These are phyloP conservation scores for Ormosia emarginata DNA, from an alignment of 306 rosid genomes.

Conservation along the genomic window DNA sequence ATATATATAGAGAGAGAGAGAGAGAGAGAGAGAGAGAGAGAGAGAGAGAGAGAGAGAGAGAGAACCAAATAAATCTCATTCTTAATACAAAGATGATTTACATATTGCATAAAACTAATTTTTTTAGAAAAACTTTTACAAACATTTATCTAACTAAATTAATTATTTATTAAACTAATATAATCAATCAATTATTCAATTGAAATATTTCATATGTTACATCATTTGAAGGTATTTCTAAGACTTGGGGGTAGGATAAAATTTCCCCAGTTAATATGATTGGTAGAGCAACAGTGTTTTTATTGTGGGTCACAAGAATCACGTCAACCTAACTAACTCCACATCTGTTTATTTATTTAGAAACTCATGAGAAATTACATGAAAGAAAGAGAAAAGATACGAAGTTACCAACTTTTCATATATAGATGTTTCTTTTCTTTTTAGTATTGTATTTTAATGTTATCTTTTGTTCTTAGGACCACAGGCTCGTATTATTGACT, in stretches of 20 bases:
- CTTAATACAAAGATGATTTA: no score
- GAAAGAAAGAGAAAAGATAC: neutral
- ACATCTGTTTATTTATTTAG: neutral
- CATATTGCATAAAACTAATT: no score
- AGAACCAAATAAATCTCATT: no score
- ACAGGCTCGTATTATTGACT: constrained; percentile 14
- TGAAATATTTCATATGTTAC: neutral
- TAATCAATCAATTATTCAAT: no score
- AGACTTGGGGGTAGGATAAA: neutral
- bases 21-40: no score
- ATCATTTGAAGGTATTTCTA: neutral
- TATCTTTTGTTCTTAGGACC: neutral
- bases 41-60: no score
- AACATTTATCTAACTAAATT: no score
- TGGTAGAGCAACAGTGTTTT: neutral
- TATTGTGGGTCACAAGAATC: constrained; percentile 41
- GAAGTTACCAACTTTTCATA: neutral
- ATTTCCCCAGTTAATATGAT: neutral
- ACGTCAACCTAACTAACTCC: constrained; percentile 17
- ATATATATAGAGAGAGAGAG: no score
- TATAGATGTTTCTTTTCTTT: neutral
- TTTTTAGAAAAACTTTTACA: no score
- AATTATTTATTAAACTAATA: no score
- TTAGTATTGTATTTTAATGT: neutral
- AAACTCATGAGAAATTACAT: neutral